Evolutionary conservation across 768 basidiomycete species (phyloP), one percentile per base, ranked within the genome.

Genomic region (Gautieria morchelliformis): DNA sequence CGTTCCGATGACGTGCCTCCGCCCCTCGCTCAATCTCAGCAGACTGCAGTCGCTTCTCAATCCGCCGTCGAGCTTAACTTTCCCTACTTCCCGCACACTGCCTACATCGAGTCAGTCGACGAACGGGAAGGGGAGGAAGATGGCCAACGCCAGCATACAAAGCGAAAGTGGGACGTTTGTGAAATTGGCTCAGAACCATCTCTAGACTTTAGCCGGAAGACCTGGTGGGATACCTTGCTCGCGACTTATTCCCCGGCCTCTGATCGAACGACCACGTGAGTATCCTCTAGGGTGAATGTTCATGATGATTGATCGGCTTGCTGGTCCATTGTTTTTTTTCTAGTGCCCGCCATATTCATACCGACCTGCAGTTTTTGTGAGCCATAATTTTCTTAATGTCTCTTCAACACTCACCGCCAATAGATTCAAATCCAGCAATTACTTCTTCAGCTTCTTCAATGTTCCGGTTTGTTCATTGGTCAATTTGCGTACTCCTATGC

Each of bases 141-240:
- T 30, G 11, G n/a, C 35, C n/a, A 46, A 41, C 50, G 44, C 32
- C 46, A 7, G 17, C 22, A 42, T 24, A 17, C 32, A 20, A 39
- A 33, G 37, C 52, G 52, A 17, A 44, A 46, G n/a, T 52, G 58
- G 41, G 22, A 30, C 27, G 8, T 19, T 35, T 53, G 33, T 41
- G 19, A 20, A 32, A 78, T 83, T n/a, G 66, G 64, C 6, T 65
- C 71, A 47, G 79, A 82, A 60, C 87, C 87, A 7, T 84, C 85
- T 9, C 69, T 86, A 39, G 75, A 78, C 49, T 87, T 86, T 67
- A 72, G 75, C 17, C 84, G 85, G 51, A 82, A 85, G 71, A 82
- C 80, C 22, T 89, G 88, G 88, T 90, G 85, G 83, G 89, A 89
- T 55, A 69, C 67, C 51, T 70, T 79, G n/a, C 65, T 80, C 27